Evolutionary conservation across 129 eudicot genomes (phyloP), one percentile per base, ranked within the genome.

Genomic region (Tanacetum coccineum): DNA sequence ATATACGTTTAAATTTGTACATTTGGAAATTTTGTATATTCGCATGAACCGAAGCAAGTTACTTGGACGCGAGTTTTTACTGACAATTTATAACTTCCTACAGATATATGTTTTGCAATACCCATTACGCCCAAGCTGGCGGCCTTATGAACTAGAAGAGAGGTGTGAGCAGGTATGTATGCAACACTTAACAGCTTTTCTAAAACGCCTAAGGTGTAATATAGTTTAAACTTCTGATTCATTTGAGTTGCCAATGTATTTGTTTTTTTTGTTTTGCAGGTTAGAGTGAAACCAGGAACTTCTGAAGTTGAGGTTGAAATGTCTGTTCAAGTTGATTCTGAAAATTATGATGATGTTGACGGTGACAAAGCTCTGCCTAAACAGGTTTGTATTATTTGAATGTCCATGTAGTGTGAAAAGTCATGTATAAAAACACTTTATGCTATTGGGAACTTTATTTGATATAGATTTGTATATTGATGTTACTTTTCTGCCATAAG

Each of bases 101-200:
- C 80, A 86, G 98, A 62, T 85, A 17, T 86, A 86, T 64, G 84
- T 88, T 45, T 59, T 88, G 80, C 96, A 88, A 71, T 93, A 82
- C 77, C 98, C 98, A n/a, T 65, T 93, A 32, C 78, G 91, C 74
- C 86, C 87, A 14, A n/a, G 64, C 44, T 93, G 98, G 98, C 82
- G 98, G 26, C 96, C 98, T 11, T 93, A 88, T 61, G 98, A 84
- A 51, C 74, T 93, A 54, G 98, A 88, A 13, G 87, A 86, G 4
- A 81, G 84, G 47, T 92, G 96, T 53, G 77, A 83, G 68, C 82
- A 82, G 96, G 98, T 93, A 63, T 9, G 76, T 30, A 14, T 39
- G 48, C 13, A 44, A 3, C 59, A 30, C 53, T 45, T 21, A 56
- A 57, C 42, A 9, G 11, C 4, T 36, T 50, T 2, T 39, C 12